Conservation (phyloP, 768 basidiomycete species). For the Amanita rubescens region DNA sequence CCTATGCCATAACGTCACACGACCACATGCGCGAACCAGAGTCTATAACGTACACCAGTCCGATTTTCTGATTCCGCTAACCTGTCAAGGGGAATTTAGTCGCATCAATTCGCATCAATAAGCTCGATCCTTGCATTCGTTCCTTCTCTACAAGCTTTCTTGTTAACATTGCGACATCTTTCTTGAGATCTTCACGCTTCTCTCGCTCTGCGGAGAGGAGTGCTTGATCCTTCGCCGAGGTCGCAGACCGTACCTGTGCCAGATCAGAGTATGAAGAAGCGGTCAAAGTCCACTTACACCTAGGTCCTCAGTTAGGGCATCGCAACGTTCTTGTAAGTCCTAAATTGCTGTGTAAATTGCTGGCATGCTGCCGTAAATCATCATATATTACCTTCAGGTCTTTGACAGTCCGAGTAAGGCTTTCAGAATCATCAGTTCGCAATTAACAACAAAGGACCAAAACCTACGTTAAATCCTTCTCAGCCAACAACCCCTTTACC, state of each 20-base stretch:
- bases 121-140: not conserved
- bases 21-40: not conserved
- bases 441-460: not conserved
- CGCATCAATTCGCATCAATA: not conserved
- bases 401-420: not conserved
- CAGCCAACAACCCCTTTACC: not conserved
- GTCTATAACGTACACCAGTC: not conserved
- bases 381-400: not conserved
- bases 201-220: not conserved
- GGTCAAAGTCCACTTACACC: not conserved
- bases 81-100: not conserved
- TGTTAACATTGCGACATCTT: not conserved
- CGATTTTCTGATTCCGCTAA: not conserved
- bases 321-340: conserved; percentile 1
- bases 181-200: not conserved
- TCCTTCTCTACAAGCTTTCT: not conserved
- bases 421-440: not conserved
- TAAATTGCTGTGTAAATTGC: not conserved
- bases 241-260: not conserved
- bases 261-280: not conserved
- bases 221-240: not conserved
- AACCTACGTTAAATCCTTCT: conserved; percentile 1
- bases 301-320: not conserved
- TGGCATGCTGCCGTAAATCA: not conserved
- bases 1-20: conserved; percentile 5